These are phyloP conservation scores for Cladorrhinum sp. DNA, from an alignment of 2,329 filamentous ascomycete species.

Conservation along the genomic window DNA sequence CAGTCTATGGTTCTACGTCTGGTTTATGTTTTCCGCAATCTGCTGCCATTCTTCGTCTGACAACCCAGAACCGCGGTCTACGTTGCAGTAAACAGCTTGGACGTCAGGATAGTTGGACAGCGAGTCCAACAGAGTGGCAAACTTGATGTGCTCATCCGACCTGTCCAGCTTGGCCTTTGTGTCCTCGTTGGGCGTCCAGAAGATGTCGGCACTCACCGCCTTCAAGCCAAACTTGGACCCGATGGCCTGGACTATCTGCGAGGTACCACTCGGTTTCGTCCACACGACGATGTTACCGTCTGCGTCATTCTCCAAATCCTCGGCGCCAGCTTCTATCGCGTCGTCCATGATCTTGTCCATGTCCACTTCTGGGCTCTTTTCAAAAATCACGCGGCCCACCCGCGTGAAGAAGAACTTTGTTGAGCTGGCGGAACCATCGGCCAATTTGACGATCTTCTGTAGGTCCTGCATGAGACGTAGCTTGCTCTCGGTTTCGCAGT, in stretches of 20 bases:
- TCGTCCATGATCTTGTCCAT: constrained; percentile 76
- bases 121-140: constrained; percentile 58
- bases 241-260: constrained; percentile 61
- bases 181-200: constrained; percentile 82
- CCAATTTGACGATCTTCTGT: constrained; percentile 65
- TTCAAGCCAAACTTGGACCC: constrained; percentile 61
- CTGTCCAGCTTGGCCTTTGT: constrained; percentile 64
- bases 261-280: constrained; percentile 64
- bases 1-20: constrained; percentile 28
- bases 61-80: constrained; percentile 45
- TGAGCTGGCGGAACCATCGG: constrained; percentile 66
- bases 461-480: constrained; percentile 70
- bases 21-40: constrained; percentile 51
- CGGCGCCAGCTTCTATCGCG: constrained; percentile 79
- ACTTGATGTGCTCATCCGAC: constrained; percentile 49
- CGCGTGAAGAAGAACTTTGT: constrained; percentile 83
- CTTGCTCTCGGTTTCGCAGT: constrained; percentile 82
- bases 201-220: constrained; percentile 72
- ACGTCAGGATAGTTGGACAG: constrained; percentile 69
- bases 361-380: constrained; percentile 51
- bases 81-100: constrained; percentile 76
- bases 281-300: constrained; percentile 70
- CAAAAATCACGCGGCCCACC: constrained; percentile 71
- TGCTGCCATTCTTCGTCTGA: constrained; percentile 53
- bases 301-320: constrained; percentile 65